Percentiles rank a stretch among this genome's conserved stretches.
Evolutionary conservation across 495 filamentous ascomycete species (phyloP).

Genomic region (Aspergillus hancockii): DNA sequence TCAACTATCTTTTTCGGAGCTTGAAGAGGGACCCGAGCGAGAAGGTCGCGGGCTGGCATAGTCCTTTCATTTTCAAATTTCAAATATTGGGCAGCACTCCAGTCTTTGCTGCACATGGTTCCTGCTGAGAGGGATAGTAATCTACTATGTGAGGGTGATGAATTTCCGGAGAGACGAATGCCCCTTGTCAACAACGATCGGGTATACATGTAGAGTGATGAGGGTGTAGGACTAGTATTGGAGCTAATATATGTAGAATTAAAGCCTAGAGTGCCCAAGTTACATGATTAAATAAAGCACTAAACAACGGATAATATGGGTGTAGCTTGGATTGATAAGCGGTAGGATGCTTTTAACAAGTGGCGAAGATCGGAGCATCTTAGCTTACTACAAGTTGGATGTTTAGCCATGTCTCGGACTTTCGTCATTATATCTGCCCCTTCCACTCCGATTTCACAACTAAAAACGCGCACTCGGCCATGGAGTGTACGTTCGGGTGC

Average conservation of each 20-base stretch:
- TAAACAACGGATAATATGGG: neutral
- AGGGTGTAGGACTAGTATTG: too few relatives aligned
- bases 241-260: neutral
- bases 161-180: neutral
- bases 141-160: neutral
- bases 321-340: neutral
- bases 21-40: slow-evolving; percentile 35
- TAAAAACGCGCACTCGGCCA: neutral
- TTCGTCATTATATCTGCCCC: neutral
- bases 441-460: neutral
- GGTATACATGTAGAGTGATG: neutral
- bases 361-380: neutral
- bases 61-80: slow-evolving; percentile 50
- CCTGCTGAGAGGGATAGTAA: slow-evolving; percentile 1
- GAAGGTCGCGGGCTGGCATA: slow-evolving; percentile 45
- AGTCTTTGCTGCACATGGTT: slow-evolving; percentile 38
- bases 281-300: neutral
- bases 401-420: neutral
- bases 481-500: too few relatives aligned
- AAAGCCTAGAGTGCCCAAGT: too few relatives aligned
- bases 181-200: neutral
- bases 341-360: neutral
- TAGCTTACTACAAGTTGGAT: neutral
- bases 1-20: slow-evolving; percentile 47
- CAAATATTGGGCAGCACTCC: slow-evolving; percentile 50